Evolutionary conservation across 2,329 filamentous ascomycete species (phyloP), one percentile per base, ranked within the genome.

Genomic region (Periconia sp.): DNA sequence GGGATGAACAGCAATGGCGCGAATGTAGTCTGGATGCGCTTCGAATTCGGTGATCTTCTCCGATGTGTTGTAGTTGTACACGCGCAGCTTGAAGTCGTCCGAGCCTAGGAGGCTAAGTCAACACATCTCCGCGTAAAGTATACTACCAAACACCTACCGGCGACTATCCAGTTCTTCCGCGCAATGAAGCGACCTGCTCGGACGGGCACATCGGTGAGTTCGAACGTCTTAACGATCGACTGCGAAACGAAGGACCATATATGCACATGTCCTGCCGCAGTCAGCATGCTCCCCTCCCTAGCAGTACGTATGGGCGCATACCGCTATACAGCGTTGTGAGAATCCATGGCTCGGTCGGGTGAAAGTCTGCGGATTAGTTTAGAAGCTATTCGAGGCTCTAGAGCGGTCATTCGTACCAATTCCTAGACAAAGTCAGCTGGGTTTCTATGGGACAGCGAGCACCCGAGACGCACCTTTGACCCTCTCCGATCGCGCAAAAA

Each of bases 151-250:
- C n/a, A 39, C 65, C 32, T 48, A 66, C 94, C 94, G 75, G 90
- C 94, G 41, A 95, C 89, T 61, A 96, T 95, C 94, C 94, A 99
- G 75, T 97, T 99, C 85, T 99, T 99, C 63, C 94, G 84, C 58
- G 94, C 89, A 66, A 99, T 85, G 73, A 99, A 99, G 61, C 94
- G 89, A 66, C 94, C 94, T 51, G 94, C 94, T 73, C 94, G 88
- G 46, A 99, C 92, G 54, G 94, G 94, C 36, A 99, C 94, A 80
- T 99, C 94, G 69, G 92, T 96, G 56, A 97, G 85, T 77, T 99
- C 94, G 73, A 99, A 99, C 4, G 92, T 96, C 80, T 97, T 97
- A 75, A 99, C 90, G 53, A 97, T 92, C 53, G 92, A 88, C 74
- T 85, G 49, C 41, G 40, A 48, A 10, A 52, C 92, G 74, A 95